A percentile compares a stretch with the other conserved stretches of the same genome.
These are phyloP conservation scores for Haplosporangium sp. DNA, from an alignment of 371 early-diverging fungal species.

Conservation along the genomic window DNA sequence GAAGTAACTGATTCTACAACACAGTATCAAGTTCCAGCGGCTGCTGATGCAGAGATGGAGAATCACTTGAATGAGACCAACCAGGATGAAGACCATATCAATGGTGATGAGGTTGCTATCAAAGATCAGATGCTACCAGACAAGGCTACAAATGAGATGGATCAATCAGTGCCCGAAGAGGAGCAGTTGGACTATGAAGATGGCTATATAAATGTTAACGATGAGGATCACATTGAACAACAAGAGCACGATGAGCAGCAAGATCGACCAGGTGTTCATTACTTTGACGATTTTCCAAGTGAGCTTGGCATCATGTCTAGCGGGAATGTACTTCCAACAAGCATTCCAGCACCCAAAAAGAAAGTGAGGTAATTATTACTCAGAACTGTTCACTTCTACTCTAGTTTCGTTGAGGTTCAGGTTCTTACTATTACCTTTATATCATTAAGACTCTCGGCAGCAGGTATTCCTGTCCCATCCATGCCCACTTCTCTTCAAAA, in stretches of 20 bases:
- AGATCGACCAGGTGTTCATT: slow-evolving; percentile 11
- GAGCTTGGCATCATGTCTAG: slow-evolving; percentile 53
- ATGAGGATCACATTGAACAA: slow-evolving; percentile 40
- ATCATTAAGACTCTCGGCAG: slow-evolving; percentile 14
- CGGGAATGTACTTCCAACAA: slow-evolving; percentile 36
- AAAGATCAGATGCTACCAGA: neutral
- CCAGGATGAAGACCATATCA: neutral
- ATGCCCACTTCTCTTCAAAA: slow-evolving; percentile 42
- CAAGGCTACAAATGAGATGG: neutral
- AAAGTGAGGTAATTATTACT: slow-evolving; percentile 14
- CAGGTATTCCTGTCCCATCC: slow-evolving; percentile 33
- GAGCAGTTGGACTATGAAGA: slow-evolving; percentile 28
- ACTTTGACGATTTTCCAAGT: slow-evolving; percentile 51
- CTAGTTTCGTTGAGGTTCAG: too few relatives aligned
- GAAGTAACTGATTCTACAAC: neutral
- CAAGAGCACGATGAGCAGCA: slow-evolving; percentile 36
- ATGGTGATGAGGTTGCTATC: neutral
- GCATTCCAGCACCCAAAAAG: slow-evolving; percentile 21
- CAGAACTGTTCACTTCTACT: too few relatives aligned
- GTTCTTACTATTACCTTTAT: neutral
- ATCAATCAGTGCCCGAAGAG: neutral
- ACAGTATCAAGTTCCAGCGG: neutral
- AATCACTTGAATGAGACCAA: neutral
- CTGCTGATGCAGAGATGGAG: slow-evolving; percentile 1
- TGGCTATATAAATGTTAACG: slow-evolving; percentile 31